phyloP scores from a whole-genome alignment of 768 basidiomycete genomes.

The Termitomyces sp. region DNA sequence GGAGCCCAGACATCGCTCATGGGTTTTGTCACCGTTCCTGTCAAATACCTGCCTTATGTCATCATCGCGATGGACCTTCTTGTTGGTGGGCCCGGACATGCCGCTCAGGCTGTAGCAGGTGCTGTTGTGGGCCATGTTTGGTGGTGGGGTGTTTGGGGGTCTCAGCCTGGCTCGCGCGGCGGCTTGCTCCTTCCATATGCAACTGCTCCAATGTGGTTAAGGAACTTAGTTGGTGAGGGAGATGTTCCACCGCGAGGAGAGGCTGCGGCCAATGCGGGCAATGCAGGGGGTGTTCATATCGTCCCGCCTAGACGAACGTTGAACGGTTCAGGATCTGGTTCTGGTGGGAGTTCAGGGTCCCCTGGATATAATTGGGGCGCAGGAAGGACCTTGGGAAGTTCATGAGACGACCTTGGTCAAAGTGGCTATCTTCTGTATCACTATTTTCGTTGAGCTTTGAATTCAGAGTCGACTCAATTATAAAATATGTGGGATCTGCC shows the following conservation, averaged over 20 bases:
- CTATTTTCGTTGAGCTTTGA: not conserved
- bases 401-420: not conserved
- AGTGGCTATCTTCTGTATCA: not conserved
- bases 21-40: slow-evolving; percentile 71
- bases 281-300: slow-evolving; percentile 50
- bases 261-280: slow-evolving; percentile 29
- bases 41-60: slow-evolving; percentile 68
- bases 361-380: slow-evolving; percentile 13
- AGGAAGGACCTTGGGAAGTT: slow-evolving; percentile 18
- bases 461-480: not conserved
- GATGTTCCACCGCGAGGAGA: slow-evolving; percentile 18
- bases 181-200: slow-evolving; percentile 35
- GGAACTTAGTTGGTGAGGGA: slow-evolving; percentile 40
- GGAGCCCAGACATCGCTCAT: slow-evolving; percentile 69
- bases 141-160: slow-evolving; percentile 71
- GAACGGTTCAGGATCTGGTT: slow-evolving; percentile 2
- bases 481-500: not conserved
- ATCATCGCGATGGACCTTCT: slow-evolving; percentile 72
- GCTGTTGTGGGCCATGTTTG: slow-evolving; percentile 75
- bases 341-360: slow-evolving; percentile 4
- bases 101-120: slow-evolving; percentile 57
- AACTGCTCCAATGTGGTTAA: slow-evolving; percentile 59
- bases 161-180: slow-evolving; percentile 32
- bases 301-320: slow-evolving; percentile 42
- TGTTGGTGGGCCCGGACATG: slow-evolving; percentile 50